These are phyloP conservation scores for Sextonia rubra DNA, from an alignment of 164 flowering plant species.

Conservation along the genomic window DNA sequence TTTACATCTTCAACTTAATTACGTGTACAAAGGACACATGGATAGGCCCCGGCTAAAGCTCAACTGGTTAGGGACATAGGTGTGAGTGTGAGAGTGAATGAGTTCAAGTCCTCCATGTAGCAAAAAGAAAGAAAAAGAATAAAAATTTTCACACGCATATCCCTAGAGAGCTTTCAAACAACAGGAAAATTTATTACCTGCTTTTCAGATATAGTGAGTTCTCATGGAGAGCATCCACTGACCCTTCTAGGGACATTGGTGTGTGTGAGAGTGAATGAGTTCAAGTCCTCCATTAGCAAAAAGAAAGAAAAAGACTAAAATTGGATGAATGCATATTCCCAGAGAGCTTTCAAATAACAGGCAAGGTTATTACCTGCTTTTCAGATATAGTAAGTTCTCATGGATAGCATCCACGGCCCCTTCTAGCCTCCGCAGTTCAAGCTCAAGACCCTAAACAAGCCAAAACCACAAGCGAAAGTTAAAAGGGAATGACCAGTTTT, in stretches of 20 bases:
- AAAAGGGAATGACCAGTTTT: background rate
- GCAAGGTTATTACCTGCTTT: conserved; percentile 45
- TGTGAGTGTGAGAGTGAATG: too few relatives aligned
- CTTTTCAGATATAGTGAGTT: conserved; percentile 65
- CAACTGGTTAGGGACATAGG: too few relatives aligned
- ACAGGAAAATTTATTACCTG: conserved; percentile 40
- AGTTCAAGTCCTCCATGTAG: too few relatives aligned
- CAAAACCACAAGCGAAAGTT: background rate
- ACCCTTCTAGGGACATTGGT: conserved; percentile 51
- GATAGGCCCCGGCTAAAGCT: too few relatives aligned
- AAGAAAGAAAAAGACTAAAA: too few relatives aligned
- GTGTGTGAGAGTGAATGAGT: too few relatives aligned
- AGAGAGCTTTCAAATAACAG: background rate
- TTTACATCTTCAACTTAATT: background rate
- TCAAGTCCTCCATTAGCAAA: too few relatives aligned
- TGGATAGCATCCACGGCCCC: conserved; percentile 88
- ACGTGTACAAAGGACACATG: background rate
- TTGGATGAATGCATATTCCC: too few relatives aligned
- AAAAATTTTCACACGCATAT: too few relatives aligned
- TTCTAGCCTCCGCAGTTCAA: conserved; percentile 91
- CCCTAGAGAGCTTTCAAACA: background rate
- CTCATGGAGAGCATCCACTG: conserved; percentile 85
- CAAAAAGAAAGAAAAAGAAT: too few relatives aligned
- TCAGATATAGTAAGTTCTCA: conserved; percentile 76
- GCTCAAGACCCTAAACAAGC: conserved; percentile 71